Base-by-base conservation (phyloP, 768 basidiomycete genomes). In the Lepiota venenata region DNA sequence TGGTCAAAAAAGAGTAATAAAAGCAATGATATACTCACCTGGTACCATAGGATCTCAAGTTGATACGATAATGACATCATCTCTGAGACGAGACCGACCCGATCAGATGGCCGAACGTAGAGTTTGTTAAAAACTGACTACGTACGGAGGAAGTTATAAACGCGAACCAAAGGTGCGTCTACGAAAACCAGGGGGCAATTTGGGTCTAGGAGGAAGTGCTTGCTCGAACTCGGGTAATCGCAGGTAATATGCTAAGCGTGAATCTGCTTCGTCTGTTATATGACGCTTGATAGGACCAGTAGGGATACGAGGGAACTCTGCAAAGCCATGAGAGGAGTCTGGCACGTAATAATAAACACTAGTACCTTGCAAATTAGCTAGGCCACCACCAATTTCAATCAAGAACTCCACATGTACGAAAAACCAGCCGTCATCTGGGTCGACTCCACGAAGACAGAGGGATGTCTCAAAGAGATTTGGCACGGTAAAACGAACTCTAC, bases 1-100 rank as follows among this genome's bases (percentile, higher is more conserved):
- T 74, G 42, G 21, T 40, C 29, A 47, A 61, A n/a, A 49, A 38
- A n/a, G 22, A 43, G 49, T 35, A 39, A 14, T 21, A 27, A 38
- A 38, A 47, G 39, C 15, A 14, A 52, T 29, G 7, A 3, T 16
- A 12, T 15, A 64, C 66, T 32, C 58, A 78, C 79, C 64, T 93
- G 91, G 62, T 85, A 88, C 79, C 84, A 85, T 45, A 98, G 68
- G 58, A 93, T 88, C 68, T 94, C 95, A 14, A 98, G 77, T 63
- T 96, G 94, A 69, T 97, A 97, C 2, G 91, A 87, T 55, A 97
- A 69, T 1, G 92, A 91, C 82, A 94, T 90, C 76, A 91, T 88
- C 66, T 94, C 93, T 95, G 45, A 21, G 39, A 43, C 36, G 21
- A 25, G 14, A 46, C 36, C 27, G 21, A 45, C 46, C 51, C 22